Conservation (phyloP, 805 yeast species). For the Candida nemodendra region DNA sequence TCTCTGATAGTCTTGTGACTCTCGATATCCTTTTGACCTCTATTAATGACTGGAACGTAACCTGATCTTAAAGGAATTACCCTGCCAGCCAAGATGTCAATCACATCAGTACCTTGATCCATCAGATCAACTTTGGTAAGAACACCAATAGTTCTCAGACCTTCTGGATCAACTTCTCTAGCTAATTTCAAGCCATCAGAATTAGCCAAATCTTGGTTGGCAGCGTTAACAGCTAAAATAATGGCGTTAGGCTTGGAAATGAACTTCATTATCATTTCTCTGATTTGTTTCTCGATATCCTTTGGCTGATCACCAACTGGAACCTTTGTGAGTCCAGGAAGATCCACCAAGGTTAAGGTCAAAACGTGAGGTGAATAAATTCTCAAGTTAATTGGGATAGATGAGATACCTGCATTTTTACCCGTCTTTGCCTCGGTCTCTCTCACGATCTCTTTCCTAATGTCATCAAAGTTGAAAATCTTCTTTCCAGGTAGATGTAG, state of each 20-base stretch:
- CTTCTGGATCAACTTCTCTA: constrained; percentile 97
- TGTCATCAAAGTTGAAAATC: constrained; percentile 83
- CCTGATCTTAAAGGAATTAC: constrained; percentile 95
- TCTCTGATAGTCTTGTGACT: constrained; percentile 80
- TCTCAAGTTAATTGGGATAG: constrained; percentile 89
- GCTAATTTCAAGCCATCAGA: constrained; percentile 96
- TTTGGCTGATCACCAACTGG: constrained; percentile 99
- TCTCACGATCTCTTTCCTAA: constrained; percentile 83
- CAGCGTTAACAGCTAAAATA: constrained; percentile 90
- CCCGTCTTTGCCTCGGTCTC: constrained; percentile 88
- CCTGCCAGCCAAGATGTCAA: constrained; percentile 92
- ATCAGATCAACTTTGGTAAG: constrained; percentile 93
- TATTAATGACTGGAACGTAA: constrained; percentile 93
- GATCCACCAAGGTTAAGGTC: constrained; percentile 90
- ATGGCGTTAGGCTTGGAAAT: constrained; percentile 95
- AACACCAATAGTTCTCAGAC: constrained; percentile 93
- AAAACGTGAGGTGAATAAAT: constrained; percentile 92
- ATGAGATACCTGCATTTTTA: constrained; percentile 82
- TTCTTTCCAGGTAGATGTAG: constrained; percentile 87
- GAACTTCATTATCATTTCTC: constrained; percentile 88
- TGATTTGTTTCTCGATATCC: constrained; percentile 92
- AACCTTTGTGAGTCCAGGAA: constrained; percentile 96
- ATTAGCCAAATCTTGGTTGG: constrained; percentile 95
- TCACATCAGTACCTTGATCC: constrained; percentile 98
- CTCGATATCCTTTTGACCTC: constrained; percentile 97